Evolutionary conservation across 257 asterid species (phyloP).

Genomic region (Solanum pennellii): DNA sequence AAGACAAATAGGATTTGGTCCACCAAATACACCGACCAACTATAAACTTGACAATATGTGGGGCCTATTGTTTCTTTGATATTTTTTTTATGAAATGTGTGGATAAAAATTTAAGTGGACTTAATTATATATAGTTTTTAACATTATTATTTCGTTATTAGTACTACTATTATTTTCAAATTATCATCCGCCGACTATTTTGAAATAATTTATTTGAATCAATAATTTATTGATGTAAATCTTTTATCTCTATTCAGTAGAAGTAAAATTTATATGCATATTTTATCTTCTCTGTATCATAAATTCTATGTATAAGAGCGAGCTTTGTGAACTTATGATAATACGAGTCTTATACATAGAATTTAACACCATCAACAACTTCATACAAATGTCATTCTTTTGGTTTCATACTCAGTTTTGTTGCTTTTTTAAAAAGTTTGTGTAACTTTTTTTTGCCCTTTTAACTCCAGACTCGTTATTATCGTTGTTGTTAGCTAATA

Average conservation of each 20-base stretch:
- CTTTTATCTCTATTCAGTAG: no score
- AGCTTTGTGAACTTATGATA: no score
- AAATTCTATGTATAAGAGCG: no score
- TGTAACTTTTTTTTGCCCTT: no score
- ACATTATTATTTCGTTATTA: neutral
- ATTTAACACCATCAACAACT: no score
- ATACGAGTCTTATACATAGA: no score
- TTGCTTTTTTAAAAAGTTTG: no score
- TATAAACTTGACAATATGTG: neutral
- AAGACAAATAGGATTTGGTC: constrained; percentile 4
- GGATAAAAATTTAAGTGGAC: neutral
- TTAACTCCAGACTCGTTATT: neutral
- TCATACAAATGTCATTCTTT: no score
- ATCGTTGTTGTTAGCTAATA: neutral
- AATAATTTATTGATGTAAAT: no score
- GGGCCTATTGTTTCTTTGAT: neutral
- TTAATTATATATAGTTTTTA: neutral
- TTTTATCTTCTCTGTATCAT: neutral
- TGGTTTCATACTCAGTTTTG: no score
- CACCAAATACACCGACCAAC: constrained; percentile 34
- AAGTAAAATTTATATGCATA: neutral
- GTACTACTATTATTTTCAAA: neutral
- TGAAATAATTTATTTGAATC: neutral
- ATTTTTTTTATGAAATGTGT: neutral
- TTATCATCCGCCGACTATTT: neutral